Evolutionary conservation across 1,284 basidiomycete genomes (phyloP), one percentile per base, ranked within the genome.

Genomic region (Tetrapyrgos nigripes): DNA sequence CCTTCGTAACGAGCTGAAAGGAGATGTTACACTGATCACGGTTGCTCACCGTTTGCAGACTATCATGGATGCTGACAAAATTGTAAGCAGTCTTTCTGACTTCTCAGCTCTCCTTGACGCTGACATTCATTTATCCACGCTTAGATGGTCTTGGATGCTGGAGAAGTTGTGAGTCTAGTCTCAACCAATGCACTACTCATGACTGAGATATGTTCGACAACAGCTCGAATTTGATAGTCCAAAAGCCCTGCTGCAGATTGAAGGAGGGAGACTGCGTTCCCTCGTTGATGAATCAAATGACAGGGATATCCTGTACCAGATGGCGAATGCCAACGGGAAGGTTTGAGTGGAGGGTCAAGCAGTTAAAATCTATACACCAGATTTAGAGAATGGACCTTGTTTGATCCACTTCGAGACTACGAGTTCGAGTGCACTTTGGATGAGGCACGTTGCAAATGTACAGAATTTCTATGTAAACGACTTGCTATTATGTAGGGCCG

Each of bases 1-100:
- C 3, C 74, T 88, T 33, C 76, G 86, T 8, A 78, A 76, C 47
- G 81, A 85, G 64, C 77, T 90, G 23, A 75, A 71, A 10, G 70
- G 75, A 3, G 85, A 84, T 60, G 82, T 84, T 10, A 89, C 87
- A 0, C 69, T 90, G 3, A 79, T 90, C 48, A 89, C 86, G 10
- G 77, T 91, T 49, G 89, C 89, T 1, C 88, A 90, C 71, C 83
- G 89, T 35, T 73, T 91, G 9, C 87, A 88, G 65, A 90, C 87
- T 1, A 86, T 90, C 63, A 88, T 88, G 78, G 87, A 89, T 61
- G 80, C 84, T 0, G 84, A 86, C 63, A 86, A 83, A 65, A 63
- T 63, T 54, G 62, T 63, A 24, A 45, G 60, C 33, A 40, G 24
- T 37, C 8, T 31, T 17, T 37, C 50, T 86, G 84, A 65, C 66